A percentile compares a stretch with the other conserved stretches of the same genome.
Conservation (phyloP, 1,139 yeast species). For the Sugiyamaella japonica region DNA sequence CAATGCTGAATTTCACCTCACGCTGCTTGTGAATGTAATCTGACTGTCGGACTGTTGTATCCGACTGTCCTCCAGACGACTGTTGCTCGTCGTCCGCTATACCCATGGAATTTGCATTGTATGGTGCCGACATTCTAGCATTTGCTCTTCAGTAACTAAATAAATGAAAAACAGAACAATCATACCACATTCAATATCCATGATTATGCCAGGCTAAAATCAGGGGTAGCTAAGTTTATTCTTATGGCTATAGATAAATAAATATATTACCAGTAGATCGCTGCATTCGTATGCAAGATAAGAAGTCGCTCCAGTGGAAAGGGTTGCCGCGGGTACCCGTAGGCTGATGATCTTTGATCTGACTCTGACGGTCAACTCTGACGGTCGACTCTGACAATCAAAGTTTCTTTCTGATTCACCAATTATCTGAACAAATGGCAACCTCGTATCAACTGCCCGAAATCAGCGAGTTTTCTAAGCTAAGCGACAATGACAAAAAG, state of each 20-base stretch:
- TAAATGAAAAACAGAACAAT: not conserved
- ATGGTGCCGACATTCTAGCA: not conserved
- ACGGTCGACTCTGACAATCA: too few species aligned
- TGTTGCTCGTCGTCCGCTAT: not conserved
- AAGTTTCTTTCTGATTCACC: not conserved
- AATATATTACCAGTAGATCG: not conserved
- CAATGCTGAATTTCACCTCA: not conserved
- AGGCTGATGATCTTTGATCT: not conserved
- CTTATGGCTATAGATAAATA: not conserved
- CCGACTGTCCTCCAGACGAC: not conserved
- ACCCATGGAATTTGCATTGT: not conserved
- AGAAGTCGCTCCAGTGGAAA: not conserved
- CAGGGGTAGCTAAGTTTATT: not conserved
- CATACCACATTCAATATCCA: not conserved
- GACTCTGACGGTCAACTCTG: too few species aligned
- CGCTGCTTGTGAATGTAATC: too few species aligned
- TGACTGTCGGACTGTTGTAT: not conserved
- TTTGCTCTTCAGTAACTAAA: not conserved
- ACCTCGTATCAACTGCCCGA: slow-evolving; percentile 27
- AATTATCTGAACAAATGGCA: not conserved
- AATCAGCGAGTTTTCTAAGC: slow-evolving; percentile 23
- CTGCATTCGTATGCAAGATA: not conserved
- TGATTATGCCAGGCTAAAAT: not conserved
- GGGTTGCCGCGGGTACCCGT: slow-evolving; percentile 3
- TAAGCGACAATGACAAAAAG: slow-evolving; percentile 31